phyloP scores from a whole-genome alignment of 495 filamentous ascomycete genomes.

The Penicillium cataractarum region DNA sequence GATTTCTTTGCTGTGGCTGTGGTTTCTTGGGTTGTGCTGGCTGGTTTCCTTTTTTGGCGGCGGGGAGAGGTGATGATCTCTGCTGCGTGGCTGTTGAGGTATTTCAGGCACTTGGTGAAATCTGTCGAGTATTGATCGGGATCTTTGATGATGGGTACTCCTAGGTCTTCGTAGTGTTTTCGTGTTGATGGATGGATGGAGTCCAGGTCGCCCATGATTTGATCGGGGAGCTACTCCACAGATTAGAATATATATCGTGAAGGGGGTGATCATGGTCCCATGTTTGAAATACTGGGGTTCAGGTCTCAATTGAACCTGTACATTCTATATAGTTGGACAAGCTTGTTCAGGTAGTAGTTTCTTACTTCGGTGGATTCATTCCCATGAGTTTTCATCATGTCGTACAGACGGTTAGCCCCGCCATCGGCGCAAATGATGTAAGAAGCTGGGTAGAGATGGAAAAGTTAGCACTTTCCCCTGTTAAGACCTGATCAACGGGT shows the following conservation, averaged over 20 bases:
- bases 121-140: constrained; percentile 85
- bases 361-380: constrained; percentile 47
- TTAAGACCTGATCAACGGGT: background rate
- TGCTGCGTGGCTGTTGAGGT: constrained; percentile 49
- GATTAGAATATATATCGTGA: background rate
- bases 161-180: constrained; percentile 59
- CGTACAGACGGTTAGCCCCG: constrained; percentile 80
- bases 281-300: background rate
- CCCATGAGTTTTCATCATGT: constrained; percentile 44
- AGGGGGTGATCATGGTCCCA: background rate
- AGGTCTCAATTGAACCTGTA: background rate
- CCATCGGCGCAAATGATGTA: constrained; percentile 83
- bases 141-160: constrained; percentile 63
- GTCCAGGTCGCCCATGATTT: constrained; percentile 89
- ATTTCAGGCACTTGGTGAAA: constrained; percentile 73
- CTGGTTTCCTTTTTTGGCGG: constrained; percentile 5
- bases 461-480: background rate
- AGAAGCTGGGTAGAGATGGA: constrained; percentile 42
- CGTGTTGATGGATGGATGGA: constrained; percentile 64
- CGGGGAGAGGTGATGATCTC: constrained; percentile 33
- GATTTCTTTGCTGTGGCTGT: background rate
- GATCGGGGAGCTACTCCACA: constrained; percentile 54
- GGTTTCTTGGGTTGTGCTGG: constrained; percentile 7
- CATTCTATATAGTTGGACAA: background rate
- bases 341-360: background rate